Conservation (phyloP, 2,329 filamentous ascomycete species). For the Talaromyces atroroseus region DNA sequence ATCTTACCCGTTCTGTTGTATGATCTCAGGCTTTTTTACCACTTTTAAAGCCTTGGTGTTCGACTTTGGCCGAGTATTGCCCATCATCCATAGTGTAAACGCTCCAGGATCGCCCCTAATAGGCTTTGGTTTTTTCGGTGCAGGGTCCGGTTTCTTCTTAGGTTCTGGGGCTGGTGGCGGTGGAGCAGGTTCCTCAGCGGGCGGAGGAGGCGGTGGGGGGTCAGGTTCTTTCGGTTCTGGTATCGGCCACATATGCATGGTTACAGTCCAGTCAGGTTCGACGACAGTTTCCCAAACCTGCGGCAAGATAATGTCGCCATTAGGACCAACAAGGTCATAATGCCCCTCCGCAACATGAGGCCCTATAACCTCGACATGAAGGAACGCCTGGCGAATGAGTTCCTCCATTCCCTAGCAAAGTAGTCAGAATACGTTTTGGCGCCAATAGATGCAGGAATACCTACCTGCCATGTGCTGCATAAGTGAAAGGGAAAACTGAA, state of each 20-base stretch:
- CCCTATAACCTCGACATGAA: slow-evolving; percentile 70
- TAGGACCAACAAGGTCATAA: slow-evolving; percentile 73
- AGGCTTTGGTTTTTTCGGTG: slow-evolving; percentile 28
- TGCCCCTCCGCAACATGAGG: slow-evolving; percentile 71
- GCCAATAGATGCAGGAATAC: slow-evolving; percentile 20
- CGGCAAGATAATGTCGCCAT: slow-evolving; percentile 76
- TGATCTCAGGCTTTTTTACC: slow-evolving; percentile 42
- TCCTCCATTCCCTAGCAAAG: slow-evolving; percentile 71
- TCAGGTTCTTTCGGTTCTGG: slow-evolving; percentile 45
- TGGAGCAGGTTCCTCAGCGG: slow-evolving; percentile 19
- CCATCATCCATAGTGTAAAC: slow-evolving; percentile 43
- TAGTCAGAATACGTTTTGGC: slow-evolving; percentile 11
- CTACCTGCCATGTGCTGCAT: slow-evolving; percentile 76
- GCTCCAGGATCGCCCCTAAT: slow-evolving; percentile 27
- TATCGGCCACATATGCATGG: slow-evolving; percentile 63
- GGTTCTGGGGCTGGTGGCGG: slow-evolving; percentile 20
- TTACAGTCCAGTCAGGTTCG: slow-evolving; percentile 68
- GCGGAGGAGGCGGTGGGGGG: slow-evolving; percentile 22
- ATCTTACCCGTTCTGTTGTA: slow-evolving; percentile 25
- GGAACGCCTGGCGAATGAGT: slow-evolving; percentile 76
- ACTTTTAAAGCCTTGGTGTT: slow-evolving; percentile 38
- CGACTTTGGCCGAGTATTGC: slow-evolving; percentile 25
- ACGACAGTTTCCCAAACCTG: slow-evolving; percentile 76
- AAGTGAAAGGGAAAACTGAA: slow-evolving; percentile 87
- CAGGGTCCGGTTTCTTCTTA: slow-evolving; percentile 29